Base-by-base conservation (phyloP, 805 yeast species). In the Diddensiella santjacobensis region DNA sequence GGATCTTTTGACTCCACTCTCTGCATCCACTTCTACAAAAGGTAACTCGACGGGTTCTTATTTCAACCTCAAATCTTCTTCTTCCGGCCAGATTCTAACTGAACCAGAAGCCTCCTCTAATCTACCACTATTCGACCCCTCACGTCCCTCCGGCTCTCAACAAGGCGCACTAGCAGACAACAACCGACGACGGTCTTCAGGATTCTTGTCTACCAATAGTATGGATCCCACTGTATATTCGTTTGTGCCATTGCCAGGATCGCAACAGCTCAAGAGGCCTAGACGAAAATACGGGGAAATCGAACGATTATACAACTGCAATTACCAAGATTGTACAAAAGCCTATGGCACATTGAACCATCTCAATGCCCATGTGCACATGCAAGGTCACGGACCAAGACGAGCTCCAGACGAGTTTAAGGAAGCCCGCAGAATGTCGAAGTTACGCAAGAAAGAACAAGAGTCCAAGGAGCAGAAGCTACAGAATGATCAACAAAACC, bases 301-400 rank as follows among this genome's bases (percentile, higher is more conserved):
- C 57, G 80, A 76, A 50, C 69, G 84, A 41, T 55, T 77, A 3
- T 79, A 79, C 60, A 66, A 64, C 19, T 79, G 84, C 59, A 75
- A 68, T 45, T 72, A 58, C 54, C 62, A 64, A 22, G 68, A 67
- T 8, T 79, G 84, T 51, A 62, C 67, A 4, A 79, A 79, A 62
- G 74, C 77, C 5, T 79, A 79, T 56, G 84, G 84, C 11, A 79
- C 84, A 3, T 67, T 79, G 36, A 79, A 79, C 58, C 84, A 79
- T 58, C 63, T 79, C 30, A 79, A 79, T 55, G 78, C 81, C 11
- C 84, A 79, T 57, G 75, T 79, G 31, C 57, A 69, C 1, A 67
- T 74, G 53, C 81, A 79, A 50, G 68, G 67, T 13, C 84, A 79
- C 58, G 84, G 84, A 6, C 62, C 67, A 17, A 78, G 77, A 59